Conservation (phyloP, 1,139 yeast species). For the Lodderomyces beijingensis region DNA sequence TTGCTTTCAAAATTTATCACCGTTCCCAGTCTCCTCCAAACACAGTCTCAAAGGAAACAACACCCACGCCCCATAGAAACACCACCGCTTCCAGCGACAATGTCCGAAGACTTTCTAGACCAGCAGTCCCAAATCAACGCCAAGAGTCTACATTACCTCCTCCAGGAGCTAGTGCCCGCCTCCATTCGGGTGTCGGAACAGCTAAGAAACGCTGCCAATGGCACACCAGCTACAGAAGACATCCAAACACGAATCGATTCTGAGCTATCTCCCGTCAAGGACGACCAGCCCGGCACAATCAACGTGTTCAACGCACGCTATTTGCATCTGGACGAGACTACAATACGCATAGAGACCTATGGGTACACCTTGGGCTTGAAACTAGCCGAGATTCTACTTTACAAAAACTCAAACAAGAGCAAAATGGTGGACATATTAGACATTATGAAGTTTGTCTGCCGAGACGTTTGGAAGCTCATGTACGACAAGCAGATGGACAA, state of each 20-base stretch:
- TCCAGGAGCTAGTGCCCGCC: constrained; percentile 74
- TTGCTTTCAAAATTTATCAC: no score
- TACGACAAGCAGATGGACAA: constrained; percentile 89
- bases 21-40: no score
- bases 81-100: no score
- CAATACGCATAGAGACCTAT: constrained; percentile 57
- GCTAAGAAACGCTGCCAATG: constrained; percentile 7
- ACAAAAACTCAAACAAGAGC: constrained; percentile 36
- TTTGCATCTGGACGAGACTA: constrained; percentile 45
- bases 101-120: constrained; percentile 19
- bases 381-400: constrained; percentile 67
- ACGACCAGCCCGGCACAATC: constrained; percentile 42
- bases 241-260: constrained; percentile 18
- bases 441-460: constrained; percentile 85
- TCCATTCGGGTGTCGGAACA: constrained; percentile 51
- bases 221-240: constrained; percentile 7
- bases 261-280: constrained; percentile 19
- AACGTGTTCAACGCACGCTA: constrained; percentile 32
- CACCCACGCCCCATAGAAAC: no score
- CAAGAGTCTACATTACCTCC: constrained; percentile 52
- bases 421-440: constrained; percentile 63
- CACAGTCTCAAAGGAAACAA: no score
- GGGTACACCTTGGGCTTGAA: constrained; percentile 77
- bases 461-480: constrained; percentile 82
- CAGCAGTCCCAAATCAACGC: constrained; percentile 36